Evolutionary conservation across 495 filamentous ascomycete genomes (phyloP).

Genomic region (Penicillium salamii): DNA sequence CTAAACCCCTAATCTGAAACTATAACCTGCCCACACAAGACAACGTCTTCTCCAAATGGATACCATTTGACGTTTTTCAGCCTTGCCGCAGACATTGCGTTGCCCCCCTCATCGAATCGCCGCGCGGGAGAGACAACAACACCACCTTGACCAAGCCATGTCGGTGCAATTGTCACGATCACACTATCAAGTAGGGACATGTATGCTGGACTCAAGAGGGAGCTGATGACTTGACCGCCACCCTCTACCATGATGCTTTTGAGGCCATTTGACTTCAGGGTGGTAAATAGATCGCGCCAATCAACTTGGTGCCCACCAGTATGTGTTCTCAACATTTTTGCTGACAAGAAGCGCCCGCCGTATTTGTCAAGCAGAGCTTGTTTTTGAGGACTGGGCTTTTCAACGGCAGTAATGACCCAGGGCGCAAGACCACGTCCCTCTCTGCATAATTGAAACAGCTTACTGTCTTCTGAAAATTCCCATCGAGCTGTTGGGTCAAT

Average conservation of each 20-base stretch:
- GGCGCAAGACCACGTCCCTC: slow-evolving; percentile 66
- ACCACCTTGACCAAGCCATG: slow-evolving; percentile 76
- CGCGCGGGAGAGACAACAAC: slow-evolving; percentile 65
- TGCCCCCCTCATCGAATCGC: slow-evolving; percentile 38
- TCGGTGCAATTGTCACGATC: slow-evolving; percentile 82
- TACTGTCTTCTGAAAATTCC: slow-evolving; percentile 56
- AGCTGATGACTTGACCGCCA: slow-evolving; percentile 75
- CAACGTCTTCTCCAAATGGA: slow-evolving; percentile 73
- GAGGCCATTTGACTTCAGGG: slow-evolving; percentile 54
- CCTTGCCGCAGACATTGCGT: slow-evolving; percentile 51
- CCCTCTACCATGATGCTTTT: slow-evolving; percentile 86
- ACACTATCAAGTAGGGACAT: slow-evolving; percentile 64
- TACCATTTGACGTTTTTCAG: slow-evolving; percentile 69
- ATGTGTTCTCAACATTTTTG: slow-evolving; percentile 20
- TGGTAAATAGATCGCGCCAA: slow-evolving; percentile 62
- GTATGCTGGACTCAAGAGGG: slow-evolving; percentile 57
- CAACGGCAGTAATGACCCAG: slow-evolving; percentile 55
- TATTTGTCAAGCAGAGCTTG: slow-evolving; percentile 35
- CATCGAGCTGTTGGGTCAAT: slow-evolving; percentile 72
- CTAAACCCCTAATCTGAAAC: too few relatives aligned
- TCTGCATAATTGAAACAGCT: slow-evolving; percentile 60
- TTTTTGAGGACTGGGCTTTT: slow-evolving; percentile 24
- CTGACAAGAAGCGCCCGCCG: slow-evolving; percentile 44
- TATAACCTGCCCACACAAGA: slow-evolving; percentile 69
- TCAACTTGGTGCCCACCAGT: slow-evolving; percentile 29